Evolutionary conservation across 75 land plant genomes (phyloP).

Genomic region (Pinus tabuliformis): DNA sequence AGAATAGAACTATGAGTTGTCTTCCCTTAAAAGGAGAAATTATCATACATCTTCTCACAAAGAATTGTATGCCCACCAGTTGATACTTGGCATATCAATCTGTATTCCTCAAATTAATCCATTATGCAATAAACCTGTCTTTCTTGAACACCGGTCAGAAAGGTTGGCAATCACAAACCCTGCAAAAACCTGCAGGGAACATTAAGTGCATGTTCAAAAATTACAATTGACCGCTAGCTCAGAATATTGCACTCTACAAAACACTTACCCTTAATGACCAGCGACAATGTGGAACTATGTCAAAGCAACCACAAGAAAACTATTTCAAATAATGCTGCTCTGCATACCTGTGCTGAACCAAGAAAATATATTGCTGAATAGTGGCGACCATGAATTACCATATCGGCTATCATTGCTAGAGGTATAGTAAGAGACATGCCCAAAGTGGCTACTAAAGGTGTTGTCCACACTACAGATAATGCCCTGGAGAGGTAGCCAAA

Average conservation of each 20-base stretch:
- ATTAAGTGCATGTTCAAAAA: background rate
- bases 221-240: background rate
- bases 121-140: slow-evolving; percentile 60
- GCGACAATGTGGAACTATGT: background rate
- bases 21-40: background rate
- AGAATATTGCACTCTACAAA: background rate
- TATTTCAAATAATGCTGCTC: background rate
- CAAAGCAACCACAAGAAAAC: background rate
- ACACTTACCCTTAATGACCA: background rate
- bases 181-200: slow-evolving; percentile 77
- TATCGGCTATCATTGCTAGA: slow-evolving; percentile 96
- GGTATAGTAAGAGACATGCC: slow-evolving; percentile 98
- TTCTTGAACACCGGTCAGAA: slow-evolving; percentile 59
- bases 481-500: slow-evolving; percentile 56
- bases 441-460: slow-evolving; percentile 93
- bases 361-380: slow-evolving; percentile 89
- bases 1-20: background rate
- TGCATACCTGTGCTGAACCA: slow-evolving; percentile 85
- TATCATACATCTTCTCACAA: background rate
- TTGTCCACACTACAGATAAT: slow-evolving; percentile 94
- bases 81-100: background rate
- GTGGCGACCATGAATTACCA: slow-evolving; percentile 95
- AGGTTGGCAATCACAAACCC: slow-evolving; percentile 94
- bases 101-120: background rate
- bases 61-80: background rate